Evolutionary conservation across 1,139 yeast species (phyloP), one percentile per base, ranked within the genome.

Genomic region (Geotrichum carabidarum): DNA sequence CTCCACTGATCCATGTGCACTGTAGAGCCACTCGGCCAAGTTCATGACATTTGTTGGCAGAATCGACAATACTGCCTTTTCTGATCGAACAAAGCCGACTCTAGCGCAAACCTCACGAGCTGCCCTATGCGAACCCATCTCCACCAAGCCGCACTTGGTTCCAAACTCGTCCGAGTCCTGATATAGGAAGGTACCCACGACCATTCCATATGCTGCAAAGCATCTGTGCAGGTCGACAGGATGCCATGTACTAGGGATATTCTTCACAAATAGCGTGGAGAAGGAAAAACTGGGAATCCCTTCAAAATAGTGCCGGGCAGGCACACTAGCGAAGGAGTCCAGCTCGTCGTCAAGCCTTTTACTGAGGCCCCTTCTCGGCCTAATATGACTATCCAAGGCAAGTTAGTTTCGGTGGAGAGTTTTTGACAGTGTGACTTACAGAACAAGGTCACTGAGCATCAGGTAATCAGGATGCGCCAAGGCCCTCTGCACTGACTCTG

Each of bases 401-500:
- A 40, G 43, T 8, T 40, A 32, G 27, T 12, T 2, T 42, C 15
- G 30, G n/a, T 41, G 4, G 14, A 8, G 44, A 3, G 5, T 3
- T 42, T 22, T 35, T 15, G n/a, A 15, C 11, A 22, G 9, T n/a
- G n/a, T n/a, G 8, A 53, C 56, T 37, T 44, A 50, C 44, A 53
- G 45, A 8, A 48, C 52, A 4, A 34, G 27, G 9, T 34, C 37
- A 41, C 48, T 48, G 44, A 53, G 36, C 22, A 40, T 22, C 15
- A 53, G 30, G 11, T 41, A 17, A 4, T 46, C 40, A 15, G 52
- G 34, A 27, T 53, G 38, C 12, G 44, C 18, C 27, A 53, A 35
- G 9, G 51, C 56, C 38, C 46, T 45, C 9, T 53, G 52, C 9
- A 53, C 56, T n/a, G 56, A 50, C 8, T 48, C 56, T 8, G n/a